Evolutionary conservation across 1,284 basidiomycete species (phyloP), one percentile per base, ranked within the genome.

Genomic region (Ustilago bromivora): DNA sequence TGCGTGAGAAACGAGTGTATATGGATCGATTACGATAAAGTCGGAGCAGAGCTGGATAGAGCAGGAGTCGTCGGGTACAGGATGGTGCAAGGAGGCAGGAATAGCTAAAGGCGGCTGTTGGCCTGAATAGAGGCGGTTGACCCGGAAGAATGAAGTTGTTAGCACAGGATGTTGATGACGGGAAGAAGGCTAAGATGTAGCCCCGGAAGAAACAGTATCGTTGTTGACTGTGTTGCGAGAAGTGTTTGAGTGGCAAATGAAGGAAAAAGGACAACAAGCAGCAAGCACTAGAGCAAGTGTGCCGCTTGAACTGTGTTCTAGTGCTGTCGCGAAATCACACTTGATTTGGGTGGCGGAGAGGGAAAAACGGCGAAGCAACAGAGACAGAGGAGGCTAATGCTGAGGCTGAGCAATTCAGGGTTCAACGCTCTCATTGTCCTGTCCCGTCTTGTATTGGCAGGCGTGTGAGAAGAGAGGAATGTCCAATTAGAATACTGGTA

Each of bases 81-180:
- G 62, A 69, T 73, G 34, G 71, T 73, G 71, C 71, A 57, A 58
- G 41, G 34, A 47, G 38, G 28, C 40, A 56, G 36, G 55, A 59
- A 53, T 23, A n/a, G 61, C 60, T 40, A 47, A n/a, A 6, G 8
- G 49, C 28, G 53, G 53, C 53, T 46, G 31, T 52, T 15, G 60
- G 66, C 57, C 63, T 69, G 72, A 63, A 66, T 47, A 57, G 60
- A 66, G 72, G 60, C 66, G 51, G 54, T 51, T 41, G 31, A 57
- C 57, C 51, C 59, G 17, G 13, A 17, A 5, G 4, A 3, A 31
- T 17, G 56, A 34, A 8, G 41, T 11, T 46, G 31, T 58, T 61
- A 65, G 41, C 41, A 55, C 57, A 47, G 9, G 19, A 10, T 47
- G 49, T 3, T 28, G 23, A 28, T 31, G 36, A 19, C 6, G 15